Conservation (phyloP, 768 basidiomycete genomes). For the Tylopilus sp. region DNA sequence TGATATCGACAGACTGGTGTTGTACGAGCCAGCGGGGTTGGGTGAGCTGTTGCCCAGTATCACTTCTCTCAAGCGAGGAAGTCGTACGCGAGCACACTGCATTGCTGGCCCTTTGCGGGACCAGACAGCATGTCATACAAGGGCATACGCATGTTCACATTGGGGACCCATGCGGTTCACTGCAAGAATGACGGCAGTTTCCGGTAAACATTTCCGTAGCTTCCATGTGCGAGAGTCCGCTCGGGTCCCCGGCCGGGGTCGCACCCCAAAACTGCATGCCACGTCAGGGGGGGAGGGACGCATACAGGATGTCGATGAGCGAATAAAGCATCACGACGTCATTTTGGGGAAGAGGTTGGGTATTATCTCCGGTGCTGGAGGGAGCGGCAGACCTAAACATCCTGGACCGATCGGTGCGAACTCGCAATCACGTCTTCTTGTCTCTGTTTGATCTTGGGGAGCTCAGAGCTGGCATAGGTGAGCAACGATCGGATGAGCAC, state of each 20-base stretch:
- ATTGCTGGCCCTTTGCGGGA: conserved; percentile 77
- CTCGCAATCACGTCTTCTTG: conserved; percentile 84
- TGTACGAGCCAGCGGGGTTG: conserved; percentile 31
- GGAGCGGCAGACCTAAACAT: conserved; percentile 42
- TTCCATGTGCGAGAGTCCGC: conserved; percentile 58
- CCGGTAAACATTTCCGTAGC: conserved; percentile 57
- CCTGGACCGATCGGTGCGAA: conserved; percentile 60
- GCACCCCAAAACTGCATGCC: conserved; percentile 88
- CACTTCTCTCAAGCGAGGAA: conserved; percentile 75
- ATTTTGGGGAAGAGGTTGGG: conserved; percentile 59
- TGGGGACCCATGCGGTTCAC: conserved; percentile 83
- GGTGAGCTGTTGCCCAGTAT: conserved; percentile 57
- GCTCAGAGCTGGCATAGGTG: conserved; percentile 73
- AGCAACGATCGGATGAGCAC: conserved; percentile 67
- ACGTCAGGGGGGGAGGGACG: conserved; percentile 66
- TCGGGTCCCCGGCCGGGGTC: conserved; percentile 41
- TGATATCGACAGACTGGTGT: conserved; percentile 58
- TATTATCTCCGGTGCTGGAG: conserved; percentile 40
- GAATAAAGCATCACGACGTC: conserved; percentile 84
- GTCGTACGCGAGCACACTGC: conserved; percentile 84
- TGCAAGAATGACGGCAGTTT: conserved; percentile 73
- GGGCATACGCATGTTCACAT: conserved; percentile 70
- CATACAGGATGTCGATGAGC: conserved; percentile 79
- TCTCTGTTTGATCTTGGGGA: conserved; percentile 82
- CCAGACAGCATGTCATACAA: conserved; percentile 89